Percentiles rank a stretch among this genome's conserved stretches.
Evolutionary conservation across 2,329 filamentous ascomycete genomes (phyloP).

Genomic region (Cladophialophora bantiana): DNA sequence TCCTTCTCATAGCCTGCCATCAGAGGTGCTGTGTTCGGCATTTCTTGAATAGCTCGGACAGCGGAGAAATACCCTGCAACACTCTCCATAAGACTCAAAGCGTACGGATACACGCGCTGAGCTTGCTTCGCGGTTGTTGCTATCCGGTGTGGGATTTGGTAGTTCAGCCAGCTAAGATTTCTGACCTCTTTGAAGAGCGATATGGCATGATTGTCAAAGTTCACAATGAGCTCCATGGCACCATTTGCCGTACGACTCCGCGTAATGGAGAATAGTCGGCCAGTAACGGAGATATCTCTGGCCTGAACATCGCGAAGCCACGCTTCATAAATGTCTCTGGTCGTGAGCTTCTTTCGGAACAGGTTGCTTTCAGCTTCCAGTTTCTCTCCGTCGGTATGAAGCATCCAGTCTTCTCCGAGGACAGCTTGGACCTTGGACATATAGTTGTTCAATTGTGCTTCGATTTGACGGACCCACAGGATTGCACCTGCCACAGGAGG

Average conservation of each 20-base stretch:
- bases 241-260: constrained; percentile 91
- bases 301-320: constrained; percentile 92
- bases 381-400: constrained; percentile 94
- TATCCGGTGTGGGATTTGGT: constrained; percentile 90
- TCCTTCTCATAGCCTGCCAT: constrained; percentile 92
- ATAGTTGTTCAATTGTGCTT: constrained; percentile 91
- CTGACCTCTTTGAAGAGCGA: constrained; percentile 98
- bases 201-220: constrained; percentile 97
- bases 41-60: constrained; percentile 78
- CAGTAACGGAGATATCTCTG: constrained; percentile 88
- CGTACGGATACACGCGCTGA: constrained; percentile 97
- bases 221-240: constrained; percentile 85
- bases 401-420: constrained; percentile 89
- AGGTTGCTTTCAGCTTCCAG: constrained; percentile 88
- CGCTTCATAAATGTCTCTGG: constrained; percentile 89
- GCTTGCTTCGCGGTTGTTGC: constrained; percentile 97
- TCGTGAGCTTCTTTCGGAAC: constrained; percentile 96
- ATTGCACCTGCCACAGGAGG: constrained; percentile 96
- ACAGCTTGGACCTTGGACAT: constrained; percentile 99
- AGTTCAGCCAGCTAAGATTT: constrained; percentile 94
- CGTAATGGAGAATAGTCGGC: constrained; percentile 87
- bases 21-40: constrained; percentile 86
- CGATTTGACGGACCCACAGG: constrained; percentile 96
- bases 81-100: constrained; percentile 97
- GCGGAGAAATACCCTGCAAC: constrained; percentile 93